These are phyloP conservation scores for Ilyonectria mors-panacis DNA, from an alignment of 2,329 filamentous ascomycete genomes.

Conservation along the genomic window DNA sequence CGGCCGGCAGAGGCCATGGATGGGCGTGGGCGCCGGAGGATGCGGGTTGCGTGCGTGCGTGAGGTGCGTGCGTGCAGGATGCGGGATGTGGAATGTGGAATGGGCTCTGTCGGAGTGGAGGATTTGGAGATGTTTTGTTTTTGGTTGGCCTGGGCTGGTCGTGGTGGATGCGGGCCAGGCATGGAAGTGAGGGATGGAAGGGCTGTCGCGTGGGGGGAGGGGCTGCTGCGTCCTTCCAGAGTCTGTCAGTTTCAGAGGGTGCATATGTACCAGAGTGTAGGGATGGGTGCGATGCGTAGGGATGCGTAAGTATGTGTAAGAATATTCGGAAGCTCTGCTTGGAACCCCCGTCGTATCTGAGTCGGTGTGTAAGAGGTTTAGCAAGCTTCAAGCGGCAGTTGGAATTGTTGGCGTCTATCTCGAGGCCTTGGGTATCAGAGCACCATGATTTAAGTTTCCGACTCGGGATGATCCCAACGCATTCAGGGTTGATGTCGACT, in stretches of 20 bases:
- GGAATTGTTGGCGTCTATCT: neutral
- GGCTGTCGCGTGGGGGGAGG: slow-evolving; percentile 13
- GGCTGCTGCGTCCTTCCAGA: neutral
- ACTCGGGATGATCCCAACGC: neutral
- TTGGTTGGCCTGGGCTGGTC: neutral
- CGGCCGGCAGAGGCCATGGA: neutral
- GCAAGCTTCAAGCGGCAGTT: slow-evolving; percentile 3
- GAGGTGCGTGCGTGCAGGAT: slow-evolving; percentile 13
- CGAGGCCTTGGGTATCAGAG: neutral
- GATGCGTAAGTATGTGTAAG: slow-evolving; percentile 18
- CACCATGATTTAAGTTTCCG: neutral
- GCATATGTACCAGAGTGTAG: neutral
- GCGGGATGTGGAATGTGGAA: slow-evolving; percentile 15
- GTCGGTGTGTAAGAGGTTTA: slow-evolving; percentile 29
- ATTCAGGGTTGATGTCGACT: neutral
- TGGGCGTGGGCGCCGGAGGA: neutral
- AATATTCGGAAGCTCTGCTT: slow-evolving; percentile 3
- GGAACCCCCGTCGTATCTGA: slow-evolving; percentile 11
- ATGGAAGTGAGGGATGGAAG: slow-evolving; percentile 6
- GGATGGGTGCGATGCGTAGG: neutral
- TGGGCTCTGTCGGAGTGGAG: slow-evolving; percentile 1
- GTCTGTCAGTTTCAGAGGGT: slow-evolving; percentile 3
- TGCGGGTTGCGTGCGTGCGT: slow-evolving; percentile 13
- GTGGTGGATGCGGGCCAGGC: neutral
- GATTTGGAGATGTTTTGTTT: neutral